These are phyloP conservation scores for Tylopilus plumbeoviolaceoides DNA, from an alignment of 768 basidiomycete species.

Conservation along the genomic window DNA sequence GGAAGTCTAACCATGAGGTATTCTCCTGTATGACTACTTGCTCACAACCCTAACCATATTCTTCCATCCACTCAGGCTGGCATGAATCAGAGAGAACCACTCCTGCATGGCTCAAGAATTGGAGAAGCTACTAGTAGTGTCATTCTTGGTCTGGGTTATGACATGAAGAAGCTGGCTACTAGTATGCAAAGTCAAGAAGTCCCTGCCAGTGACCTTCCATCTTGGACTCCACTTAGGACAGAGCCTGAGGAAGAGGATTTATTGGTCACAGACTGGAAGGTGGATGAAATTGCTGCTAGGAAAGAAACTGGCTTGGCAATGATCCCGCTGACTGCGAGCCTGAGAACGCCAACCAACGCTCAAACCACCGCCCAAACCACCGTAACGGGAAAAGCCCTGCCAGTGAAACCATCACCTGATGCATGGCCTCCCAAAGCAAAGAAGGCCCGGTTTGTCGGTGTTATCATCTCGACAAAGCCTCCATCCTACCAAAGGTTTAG, in stretches of 20 bases:
- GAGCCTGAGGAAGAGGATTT: background rate
- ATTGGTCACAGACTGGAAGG: conserved; percentile 5
- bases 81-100: conserved; percentile 4
- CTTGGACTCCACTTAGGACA: conserved; percentile 19
- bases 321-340: background rate
- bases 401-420: background rate
- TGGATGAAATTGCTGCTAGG: conserved; percentile 5
- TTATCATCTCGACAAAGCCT: conserved; percentile 17
- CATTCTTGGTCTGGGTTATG: background rate
- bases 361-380: background rate
- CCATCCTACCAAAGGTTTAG: background rate
- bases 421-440: conserved; percentile 2
- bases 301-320: background rate
- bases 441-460: conserved; percentile 22
- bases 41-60: conserved; percentile 3
- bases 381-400: background rate
- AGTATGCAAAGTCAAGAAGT: background rate
- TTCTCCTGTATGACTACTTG: background rate
- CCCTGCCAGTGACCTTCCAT: conserved; percentile 22
- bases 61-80: background rate
- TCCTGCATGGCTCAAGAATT: background rate
- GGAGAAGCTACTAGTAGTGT: background rate
- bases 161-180: background rate
- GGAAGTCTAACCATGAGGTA: conserved; percentile 10
- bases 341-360: background rate